Evolutionary conservation across 768 basidiomycete genomes (phyloP), one percentile per base, ranked within the genome.

Genomic region (Mycena chlorophos): DNA sequence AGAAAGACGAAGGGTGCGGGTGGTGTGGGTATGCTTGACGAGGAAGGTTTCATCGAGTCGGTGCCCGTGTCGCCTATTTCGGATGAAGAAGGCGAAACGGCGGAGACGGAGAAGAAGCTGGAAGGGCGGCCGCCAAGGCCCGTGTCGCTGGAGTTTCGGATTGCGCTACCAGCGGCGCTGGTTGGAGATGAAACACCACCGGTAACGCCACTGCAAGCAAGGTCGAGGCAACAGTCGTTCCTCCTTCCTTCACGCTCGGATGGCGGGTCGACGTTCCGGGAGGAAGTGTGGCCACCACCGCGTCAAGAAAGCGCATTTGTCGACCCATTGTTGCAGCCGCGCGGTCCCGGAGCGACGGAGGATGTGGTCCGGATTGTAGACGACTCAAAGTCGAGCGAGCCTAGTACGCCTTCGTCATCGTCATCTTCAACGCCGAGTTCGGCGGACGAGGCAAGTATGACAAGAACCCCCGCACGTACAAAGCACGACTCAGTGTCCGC

Each of bases 221-320:
- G n/a, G n/a, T n/a, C n/a, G n/a, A n/a, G n/a, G n/a, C n/a, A n/a
- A n/a, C n/a, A n/a, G n/a, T n/a, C 60, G 4, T 57, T 57, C 49
- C 56, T 61, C 22, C 54, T 57, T 19, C 60, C 56, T 3, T 34
- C 45, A 5, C 55, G 60, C 20, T 61, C 60, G 5, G 53, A 52
- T 28, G 48, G 38, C 1, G 60, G 60, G 2, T 60, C 59, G 5
- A 55, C 59, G 5, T 60, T 60, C 37, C 55, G 60, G 26, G 55
- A 62, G 42, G 60, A 62, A 29, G 52, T 58, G 8, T 62, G 60
- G 60, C 60, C 60, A 1, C 56, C 60, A 5, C 56, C 60, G 22
- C 52, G 54, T 3, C 43, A 62, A 29, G 60, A 58, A 20, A 58
- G 60, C 42, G 28, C 47, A 16, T 58, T 62, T 28, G 56, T 57